Percentiles rank a stretch among this genome's conserved stretches.
These are phyloP conservation scores for Acmispon strigosus DNA, from an alignment of 306 rosid genomes.

Conservation along the genomic window DNA sequence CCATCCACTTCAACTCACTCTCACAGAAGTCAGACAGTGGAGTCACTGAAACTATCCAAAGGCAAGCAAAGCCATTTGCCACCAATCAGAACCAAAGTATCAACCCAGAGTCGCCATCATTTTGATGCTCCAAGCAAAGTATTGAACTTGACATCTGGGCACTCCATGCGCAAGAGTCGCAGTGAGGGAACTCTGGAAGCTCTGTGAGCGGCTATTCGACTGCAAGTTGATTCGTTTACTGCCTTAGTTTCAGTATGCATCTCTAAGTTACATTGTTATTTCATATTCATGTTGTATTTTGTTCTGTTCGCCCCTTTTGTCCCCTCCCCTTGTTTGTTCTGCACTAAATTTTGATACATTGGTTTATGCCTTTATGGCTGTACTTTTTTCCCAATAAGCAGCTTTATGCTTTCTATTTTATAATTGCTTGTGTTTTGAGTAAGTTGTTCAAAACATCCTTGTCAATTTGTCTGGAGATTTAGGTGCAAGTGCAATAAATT, in stretches of 20 bases:
- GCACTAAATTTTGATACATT: background rate
- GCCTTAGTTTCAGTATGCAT: background rate
- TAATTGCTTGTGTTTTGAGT: background rate
- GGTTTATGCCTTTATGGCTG: slow-evolving; percentile 20
- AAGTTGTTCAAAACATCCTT: slow-evolving; percentile 4
- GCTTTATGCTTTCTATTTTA: background rate
- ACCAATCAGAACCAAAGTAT: slow-evolving; percentile 43
- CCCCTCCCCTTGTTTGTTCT: background rate
- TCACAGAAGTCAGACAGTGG: slow-evolving; percentile 37
- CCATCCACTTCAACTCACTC: slow-evolving; percentile 28
- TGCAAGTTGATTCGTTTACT: background rate
- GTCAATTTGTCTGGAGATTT: slow-evolving; percentile 1
- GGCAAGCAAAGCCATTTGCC: slow-evolving; percentile 52
- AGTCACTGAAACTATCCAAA: slow-evolving; percentile 36
- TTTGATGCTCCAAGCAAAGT: slow-evolving; percentile 36
- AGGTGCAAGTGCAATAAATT: background rate
- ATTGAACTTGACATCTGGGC: slow-evolving; percentile 17
- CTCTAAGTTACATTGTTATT: slow-evolving; percentile 13
- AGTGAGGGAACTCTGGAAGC: slow-evolving; percentile 70
- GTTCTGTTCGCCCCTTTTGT: background rate
- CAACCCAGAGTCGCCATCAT: slow-evolving; percentile 31
- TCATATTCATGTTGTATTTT: background rate
- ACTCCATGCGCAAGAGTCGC: slow-evolving; percentile 61
- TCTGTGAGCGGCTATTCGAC: slow-evolving; percentile 36
- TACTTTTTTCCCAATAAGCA: slow-evolving; percentile 12